phyloP scores from a whole-genome alignment of 2,329 filamentous ascomycete species.

The Ophiostoma sp. region DNA sequence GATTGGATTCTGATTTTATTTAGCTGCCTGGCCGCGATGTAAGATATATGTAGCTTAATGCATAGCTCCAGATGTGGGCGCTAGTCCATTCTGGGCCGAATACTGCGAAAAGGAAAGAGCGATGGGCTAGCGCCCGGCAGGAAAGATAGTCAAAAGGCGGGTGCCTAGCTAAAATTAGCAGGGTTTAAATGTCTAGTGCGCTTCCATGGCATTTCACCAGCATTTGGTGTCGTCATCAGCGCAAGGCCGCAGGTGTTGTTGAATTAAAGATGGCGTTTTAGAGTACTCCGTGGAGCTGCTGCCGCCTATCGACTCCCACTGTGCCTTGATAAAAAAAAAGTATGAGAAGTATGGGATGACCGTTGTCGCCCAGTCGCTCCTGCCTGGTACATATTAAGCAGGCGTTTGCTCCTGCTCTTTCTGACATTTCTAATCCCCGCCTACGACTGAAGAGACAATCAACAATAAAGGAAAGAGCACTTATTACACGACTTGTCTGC shows the following conservation, averaged over 20 bases:
- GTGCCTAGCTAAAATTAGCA: slow-evolving; percentile 5
- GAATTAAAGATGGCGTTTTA: background rate
- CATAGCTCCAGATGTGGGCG: background rate
- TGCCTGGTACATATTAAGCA: background rate
- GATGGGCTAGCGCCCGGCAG: background rate
- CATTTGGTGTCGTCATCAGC: slow-evolving; percentile 8
- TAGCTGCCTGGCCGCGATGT: background rate
- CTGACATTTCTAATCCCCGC: background rate
- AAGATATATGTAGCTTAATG: background rate
- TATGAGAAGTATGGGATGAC: background rate
- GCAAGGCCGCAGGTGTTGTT: background rate
- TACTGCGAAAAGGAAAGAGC: background rate
- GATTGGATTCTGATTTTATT: background rate
- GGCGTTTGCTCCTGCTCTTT: background rate
- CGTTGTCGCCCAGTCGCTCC: background rate
- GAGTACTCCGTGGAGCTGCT: background rate
- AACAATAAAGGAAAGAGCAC: background rate
- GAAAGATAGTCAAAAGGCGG: background rate
- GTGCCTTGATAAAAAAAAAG: background rate
- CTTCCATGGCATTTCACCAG: background rate
- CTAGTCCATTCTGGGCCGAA: slow-evolving; percentile 1
- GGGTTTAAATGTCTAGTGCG: background rate
- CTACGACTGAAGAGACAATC: background rate
- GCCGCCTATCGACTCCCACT: background rate
- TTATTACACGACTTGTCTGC: background rate